Base-by-base conservation (phyloP, 805 yeast species). In the Sugiyamaella marilandica region DNA sequence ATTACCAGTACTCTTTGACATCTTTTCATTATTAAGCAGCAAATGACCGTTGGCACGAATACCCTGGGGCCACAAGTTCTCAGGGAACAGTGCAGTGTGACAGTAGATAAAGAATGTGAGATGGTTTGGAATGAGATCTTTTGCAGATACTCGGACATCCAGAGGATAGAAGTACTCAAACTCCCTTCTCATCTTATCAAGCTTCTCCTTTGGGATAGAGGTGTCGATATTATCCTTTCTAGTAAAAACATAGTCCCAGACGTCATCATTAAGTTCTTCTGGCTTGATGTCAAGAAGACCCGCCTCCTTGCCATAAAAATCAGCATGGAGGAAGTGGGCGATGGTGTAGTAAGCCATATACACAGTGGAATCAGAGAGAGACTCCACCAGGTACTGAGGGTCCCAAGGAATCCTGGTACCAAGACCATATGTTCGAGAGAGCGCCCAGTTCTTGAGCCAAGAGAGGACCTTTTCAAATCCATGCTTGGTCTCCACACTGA, bases 391-490 rank as follows among this genome's bases (percentile, higher is more conserved):
- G 66, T 86, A 91, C 68, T 84, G 84, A 60, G 86, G 85, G 75
- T 94, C 99, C 99, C 99, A 94, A 54, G 99, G 99, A 60, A 94
- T 81, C 67, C 76, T 84, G 53, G 97, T 83, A 69, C 99, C 99
- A 61, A 94, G 78, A 69, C 99, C 99, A 63, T 88, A 94, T 52
- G 95, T 84, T 77, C 99, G 87, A 54, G 96, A 88, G 55, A 94
- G 88, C 49, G 99, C 98, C 99, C 99, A 94, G 76, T 90, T 91
- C 74, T 85, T 87, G 65, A 94, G 81, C 99, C 99, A 94, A 61
- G 85, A 95, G 65, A 94, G 77, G 54, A 87, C 96, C 70, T 90
- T 91, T 72, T 90, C 96, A 64, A 94, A 92, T 5, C 95, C 96
- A 66, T 92, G 82, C 64, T 85, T 80, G 41, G 95, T 87, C 74